Conservation (phyloP, 108 stramenopile species). For the Fragilariopsis cylindrus region DNA sequence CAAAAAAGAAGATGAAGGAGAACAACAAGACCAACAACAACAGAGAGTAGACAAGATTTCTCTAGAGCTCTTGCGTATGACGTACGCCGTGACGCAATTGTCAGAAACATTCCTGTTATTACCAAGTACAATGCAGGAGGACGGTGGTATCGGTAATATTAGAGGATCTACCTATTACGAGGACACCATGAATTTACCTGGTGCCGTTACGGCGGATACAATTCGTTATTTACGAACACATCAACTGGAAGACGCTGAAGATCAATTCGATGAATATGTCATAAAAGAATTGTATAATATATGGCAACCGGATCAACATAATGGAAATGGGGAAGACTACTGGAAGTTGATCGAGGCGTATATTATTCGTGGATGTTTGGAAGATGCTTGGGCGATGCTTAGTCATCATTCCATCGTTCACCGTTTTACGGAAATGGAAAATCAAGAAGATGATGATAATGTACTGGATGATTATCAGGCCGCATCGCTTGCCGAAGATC, state of each 20-base stretch:
- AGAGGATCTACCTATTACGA: conserved; percentile 20
- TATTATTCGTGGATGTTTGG: conserved; percentile 55
- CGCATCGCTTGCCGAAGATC: conserved; percentile 39
- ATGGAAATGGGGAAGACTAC: conserved; percentile 36
- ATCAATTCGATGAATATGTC: conserved; percentile 12
- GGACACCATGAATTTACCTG: conserved; percentile 40
- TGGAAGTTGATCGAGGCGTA: conserved; percentile 55
- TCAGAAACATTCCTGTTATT: conserved; percentile 63
- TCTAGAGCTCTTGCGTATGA: conserved; percentile 57
- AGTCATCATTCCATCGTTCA: conserved; percentile 62
- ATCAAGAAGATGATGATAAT: neutral
- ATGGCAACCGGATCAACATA: conserved; percentile 65
- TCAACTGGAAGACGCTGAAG: conserved; percentile 18
- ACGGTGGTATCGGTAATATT: neutral
- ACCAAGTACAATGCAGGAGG: conserved; percentile 11
- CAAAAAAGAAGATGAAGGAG: conserved; percentile 17
- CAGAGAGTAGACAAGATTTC: conserved; percentile 19
- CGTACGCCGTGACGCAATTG: conserved; percentile 61
- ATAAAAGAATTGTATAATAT: conserved; percentile 39
- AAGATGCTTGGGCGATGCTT: conserved; percentile 70
- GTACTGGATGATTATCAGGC: conserved; percentile 19
- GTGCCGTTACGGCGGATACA: conserved; percentile 75
- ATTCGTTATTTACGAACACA: conserved; percentile 70
- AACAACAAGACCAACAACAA: conserved; percentile 11
- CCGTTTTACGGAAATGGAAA: conserved; percentile 25